A percentile compares a stretch with the other conserved stretches of the same genome.
phyloP scores from a whole-genome alignment of 768 basidiomycete genomes.

The Hypholoma sublateritium region DNA sequence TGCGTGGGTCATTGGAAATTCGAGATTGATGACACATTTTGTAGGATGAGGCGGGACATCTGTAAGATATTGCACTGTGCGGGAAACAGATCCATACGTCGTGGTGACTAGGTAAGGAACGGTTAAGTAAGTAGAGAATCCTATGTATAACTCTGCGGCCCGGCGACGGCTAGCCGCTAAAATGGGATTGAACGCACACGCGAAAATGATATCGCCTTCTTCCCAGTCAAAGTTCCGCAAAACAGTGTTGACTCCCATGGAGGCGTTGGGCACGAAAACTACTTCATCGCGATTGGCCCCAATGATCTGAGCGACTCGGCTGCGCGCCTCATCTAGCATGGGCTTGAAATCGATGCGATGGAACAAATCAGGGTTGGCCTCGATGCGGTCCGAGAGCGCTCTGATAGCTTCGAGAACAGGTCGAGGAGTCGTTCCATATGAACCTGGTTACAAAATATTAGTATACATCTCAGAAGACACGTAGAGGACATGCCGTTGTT shows the following conservation, averaged over 20 bases:
- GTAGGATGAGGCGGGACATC: constrained; percentile 58
- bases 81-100: constrained; percentile 52
- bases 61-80: constrained; percentile 50
- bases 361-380: constrained; percentile 59
- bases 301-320: constrained; percentile 50
- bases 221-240: constrained; percentile 69
- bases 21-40: constrained; percentile 45
- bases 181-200: constrained; percentile 41
- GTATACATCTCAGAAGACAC: neutral
- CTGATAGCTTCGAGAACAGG: constrained; percentile 49
- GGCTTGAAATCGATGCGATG: constrained; percentile 36
- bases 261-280: constrained; percentile 63
- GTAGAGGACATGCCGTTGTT: constrained; percentile 49
- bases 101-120: constrained; percentile 30
- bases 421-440: constrained; percentile 56
- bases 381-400: constrained; percentile 40
- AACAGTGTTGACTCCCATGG: constrained; percentile 65
- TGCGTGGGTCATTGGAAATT: constrained; percentile 56
- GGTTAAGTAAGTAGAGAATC: neutral
- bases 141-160: neutral
- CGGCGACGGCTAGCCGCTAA: constrained; percentile 9
- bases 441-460: constrained; percentile 36
- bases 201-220: constrained; percentile 64
- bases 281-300: constrained; percentile 52
- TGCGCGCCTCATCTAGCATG: constrained; percentile 38